Evolutionary conservation across 495 filamentous ascomycete genomes (phyloP).

Genomic region (Penicillium nucicola): DNA sequence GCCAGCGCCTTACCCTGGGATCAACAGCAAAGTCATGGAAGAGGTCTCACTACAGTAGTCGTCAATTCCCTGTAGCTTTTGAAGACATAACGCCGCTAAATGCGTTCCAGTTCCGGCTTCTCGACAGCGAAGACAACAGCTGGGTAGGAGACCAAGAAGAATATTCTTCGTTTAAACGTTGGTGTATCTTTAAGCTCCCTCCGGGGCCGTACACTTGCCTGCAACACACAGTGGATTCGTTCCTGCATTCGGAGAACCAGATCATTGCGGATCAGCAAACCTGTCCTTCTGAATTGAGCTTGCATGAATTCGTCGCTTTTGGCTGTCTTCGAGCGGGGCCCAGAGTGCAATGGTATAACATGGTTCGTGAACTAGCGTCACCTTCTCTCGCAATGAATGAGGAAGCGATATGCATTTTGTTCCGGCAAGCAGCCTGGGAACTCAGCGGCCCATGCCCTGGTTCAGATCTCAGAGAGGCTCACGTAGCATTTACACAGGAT

Average conservation of each 20-base stretch:
- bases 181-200: constrained; percentile 9
- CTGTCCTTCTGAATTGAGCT: constrained; percentile 34
- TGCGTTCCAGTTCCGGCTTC: constrained; percentile 11
- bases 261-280: constrained; percentile 41
- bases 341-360: constrained; percentile 49
- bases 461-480: too few species aligned
- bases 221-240: constrained; percentile 12
- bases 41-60: constrained; percentile 31
- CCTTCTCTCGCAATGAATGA: too few species aligned
- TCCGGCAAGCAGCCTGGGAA: too few species aligned
- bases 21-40: constrained; percentile 43
- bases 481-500: too few species aligned
- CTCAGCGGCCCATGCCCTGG: too few species aligned
- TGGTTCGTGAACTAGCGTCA: too few species aligned
- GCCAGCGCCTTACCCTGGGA: constrained; percentile 22
- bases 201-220: constrained; percentile 6
- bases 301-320: constrained; percentile 51
- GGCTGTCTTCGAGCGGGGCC: constrained; percentile 42
- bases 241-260: constrained; percentile 20
- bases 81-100: constrained; percentile 12
- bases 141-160: constrained; percentile 10
- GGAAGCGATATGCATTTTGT: too few species aligned
- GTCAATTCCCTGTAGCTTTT: constrained; percentile 21
- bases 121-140: constrained; percentile 9
- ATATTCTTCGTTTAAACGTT: constrained; percentile 6